Base-by-base conservation (phyloP, 2,329 filamentous ascomycete species). In the Aureobasidium musti region DNA sequence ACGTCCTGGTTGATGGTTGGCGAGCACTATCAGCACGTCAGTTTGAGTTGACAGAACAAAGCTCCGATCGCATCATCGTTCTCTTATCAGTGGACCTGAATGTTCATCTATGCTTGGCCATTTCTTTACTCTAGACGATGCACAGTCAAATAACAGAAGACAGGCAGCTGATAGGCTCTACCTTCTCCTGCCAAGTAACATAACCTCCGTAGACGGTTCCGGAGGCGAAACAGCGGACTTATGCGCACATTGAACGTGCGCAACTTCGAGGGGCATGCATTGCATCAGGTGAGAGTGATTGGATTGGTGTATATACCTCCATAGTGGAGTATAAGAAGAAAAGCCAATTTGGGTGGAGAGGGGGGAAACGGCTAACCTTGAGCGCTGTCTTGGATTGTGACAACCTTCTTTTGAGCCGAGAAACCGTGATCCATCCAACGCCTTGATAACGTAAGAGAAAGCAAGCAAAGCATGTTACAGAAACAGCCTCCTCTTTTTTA, bases 221-320 rank as follows among this genome's bases (percentile, higher is more conserved):
- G 30, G n/a, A 23, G 0, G 30, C 19, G n/a, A 52, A 39, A 26
- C 41, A 41, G 13, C 19, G 30, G 30, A 19, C 47, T 13, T 28
- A 53, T 43, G 47, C 60, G 47, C 45, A 53, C 19, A 14, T 63
- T 50, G n/a, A 28, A 33, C 39, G 45, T 49, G 45, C 59, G 39
- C 30, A 23, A 17, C 30, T 43, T 65, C 37, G 13, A 26, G 26
- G 26, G 33, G 26, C 6, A 17, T 17, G 37, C 3, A 17, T 14
- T 47, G 37, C 41, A 56, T 65, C 50, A 30, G 39, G 41, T 65
- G 49, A 65, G 60, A 43, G 49, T 23, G 28, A n/a, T 56, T 56
- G 61, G 39, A 65, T 65, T 65, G 61, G 61, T 56, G 37, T 65
- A 65, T 41, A 65, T 56, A 65, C 61, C 50, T 65, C 61, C 39